These are phyloP conservation scores for Daldinia decipiens DNA, from an alignment of 495 filamentous ascomycete genomes.

Conservation along the genomic window DNA sequence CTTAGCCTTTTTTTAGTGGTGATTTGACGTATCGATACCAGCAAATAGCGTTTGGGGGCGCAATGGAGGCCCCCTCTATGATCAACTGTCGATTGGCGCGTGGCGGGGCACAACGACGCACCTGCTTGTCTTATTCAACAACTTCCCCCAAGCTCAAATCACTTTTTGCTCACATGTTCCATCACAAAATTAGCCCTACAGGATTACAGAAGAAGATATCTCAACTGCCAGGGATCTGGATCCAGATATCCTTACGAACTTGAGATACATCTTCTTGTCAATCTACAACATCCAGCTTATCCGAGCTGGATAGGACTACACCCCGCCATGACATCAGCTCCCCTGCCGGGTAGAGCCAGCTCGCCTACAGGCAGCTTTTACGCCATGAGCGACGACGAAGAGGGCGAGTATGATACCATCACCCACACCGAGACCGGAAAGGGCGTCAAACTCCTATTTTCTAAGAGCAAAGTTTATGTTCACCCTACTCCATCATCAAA, in stretches of 20 bases:
- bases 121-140: slow-evolving; percentile 28
- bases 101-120: slow-evolving; percentile 33
- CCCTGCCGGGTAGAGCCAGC: slow-evolving; percentile 48
- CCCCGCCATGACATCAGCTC: slow-evolving; percentile 50
- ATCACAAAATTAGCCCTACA: slow-evolving; percentile 29
- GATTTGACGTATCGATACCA: slow-evolving; percentile 16
- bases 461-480: slow-evolving; percentile 99
- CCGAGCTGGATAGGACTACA: slow-evolving; percentile 31
- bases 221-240: slow-evolving; percentile 14
- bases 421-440: slow-evolving; percentile 80
- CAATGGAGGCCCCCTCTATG: not conserved
- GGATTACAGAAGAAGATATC: slow-evolving; percentile 16
- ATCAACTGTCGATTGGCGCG: slow-evolving; percentile 16
- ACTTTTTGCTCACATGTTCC: slow-evolving; percentile 32
- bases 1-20: slow-evolving; percentile 24
- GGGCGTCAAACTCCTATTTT: slow-evolving; percentile 94
- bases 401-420: slow-evolving; percentile 95
- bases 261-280: slow-evolving; percentile 18
- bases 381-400: slow-evolving; percentile 95
- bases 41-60: not conserved
- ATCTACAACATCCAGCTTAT: slow-evolving; percentile 33
- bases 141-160: slow-evolving; percentile 17
- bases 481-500: slow-evolving; percentile 92
- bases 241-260: slow-evolving; percentile 14
- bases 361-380: slow-evolving; percentile 94